Percentiles rank a stretch among this genome's conserved stretches.
Conservation (phyloP, 2,329 filamentous ascomycete genomes). For the Aspergillus uvarum region DNA sequence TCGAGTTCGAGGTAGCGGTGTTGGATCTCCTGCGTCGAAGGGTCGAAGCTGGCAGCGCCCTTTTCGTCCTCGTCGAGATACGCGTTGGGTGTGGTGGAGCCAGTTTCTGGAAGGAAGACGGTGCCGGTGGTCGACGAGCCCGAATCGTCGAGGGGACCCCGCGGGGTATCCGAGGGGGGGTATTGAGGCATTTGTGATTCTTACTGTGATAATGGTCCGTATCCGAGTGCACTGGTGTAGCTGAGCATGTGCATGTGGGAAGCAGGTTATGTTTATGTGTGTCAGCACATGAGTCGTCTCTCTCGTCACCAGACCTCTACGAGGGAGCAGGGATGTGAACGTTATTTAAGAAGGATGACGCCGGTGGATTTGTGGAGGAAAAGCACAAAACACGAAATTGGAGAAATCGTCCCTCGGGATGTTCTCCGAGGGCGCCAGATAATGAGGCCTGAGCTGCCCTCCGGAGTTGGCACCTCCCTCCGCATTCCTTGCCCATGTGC, state of each 20-base stretch:
- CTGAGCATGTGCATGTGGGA: too few relatives aligned
- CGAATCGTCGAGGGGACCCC: not conserved
- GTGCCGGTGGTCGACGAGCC: not conserved
- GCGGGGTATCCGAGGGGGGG: not conserved
- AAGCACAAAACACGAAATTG: not conserved
- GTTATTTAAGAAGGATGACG: not conserved
- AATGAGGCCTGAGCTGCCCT: not conserved
- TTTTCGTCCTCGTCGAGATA: not conserved
- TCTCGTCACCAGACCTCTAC: not conserved
- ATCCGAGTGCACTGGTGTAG: too few relatives aligned
- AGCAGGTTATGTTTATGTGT: too few relatives aligned
- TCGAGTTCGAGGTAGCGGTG: slow-evolving; percentile 64
- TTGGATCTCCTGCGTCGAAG: slow-evolving; percentile 41
- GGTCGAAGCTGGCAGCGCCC: not conserved
- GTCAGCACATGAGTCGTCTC: not conserved
- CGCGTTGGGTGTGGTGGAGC: not conserved
- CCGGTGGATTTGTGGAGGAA: not conserved
- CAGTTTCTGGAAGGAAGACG: not conserved
- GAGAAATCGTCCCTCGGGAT: not conserved
- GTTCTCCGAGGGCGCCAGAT: not conserved
- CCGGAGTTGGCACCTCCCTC: not conserved
- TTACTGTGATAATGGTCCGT: too few relatives aligned
- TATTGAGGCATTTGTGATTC: not conserved
- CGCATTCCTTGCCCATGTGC: not conserved
- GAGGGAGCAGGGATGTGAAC: not conserved